Percentiles rank a stretch among this genome's conserved stretches.
Evolutionary conservation across 257 asterid species (phyloP).

Genomic region (Petunia secreta): DNA sequence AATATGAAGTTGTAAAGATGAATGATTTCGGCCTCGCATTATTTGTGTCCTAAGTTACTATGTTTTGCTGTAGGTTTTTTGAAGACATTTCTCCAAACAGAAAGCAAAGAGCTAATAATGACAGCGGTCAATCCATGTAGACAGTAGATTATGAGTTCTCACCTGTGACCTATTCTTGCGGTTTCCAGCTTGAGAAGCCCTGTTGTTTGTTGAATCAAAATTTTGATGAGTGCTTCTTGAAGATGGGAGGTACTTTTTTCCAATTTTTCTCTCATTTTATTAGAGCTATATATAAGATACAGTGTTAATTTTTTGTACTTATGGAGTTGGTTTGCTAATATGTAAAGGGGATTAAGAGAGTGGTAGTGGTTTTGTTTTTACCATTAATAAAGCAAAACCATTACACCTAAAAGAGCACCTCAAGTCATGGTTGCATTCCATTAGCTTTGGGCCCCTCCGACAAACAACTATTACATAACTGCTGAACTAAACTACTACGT

Average conservation of each 20-base stretch:
- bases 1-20: not conserved
- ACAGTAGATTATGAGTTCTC: not conserved
- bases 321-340: not conserved
- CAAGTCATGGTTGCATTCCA: too few species aligned
- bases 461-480: too few species aligned
- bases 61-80: slow-evolving; percentile 43
- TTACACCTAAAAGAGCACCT: too few species aligned
- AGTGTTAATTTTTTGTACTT: not conserved
- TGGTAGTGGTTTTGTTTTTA: too few species aligned
- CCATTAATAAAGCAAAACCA: too few species aligned
- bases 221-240: not conserved
- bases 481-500: too few species aligned
- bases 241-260: not conserved
- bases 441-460: too few species aligned
- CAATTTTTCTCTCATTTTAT: not conserved
- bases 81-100: slow-evolving; percentile 41
- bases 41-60: not conserved
- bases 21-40: not conserved
- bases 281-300: not conserved
- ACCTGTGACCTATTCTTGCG: not conserved
- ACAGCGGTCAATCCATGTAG: slow-evolving; percentile 25
- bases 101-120: slow-evolving; percentile 41
- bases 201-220: not conserved
- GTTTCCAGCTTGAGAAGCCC: not conserved
- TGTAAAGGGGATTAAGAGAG: not conserved